Evolutionary conservation across 306 rosid genomes (phyloP).

Genomic region (Inga oerstediana): DNA sequence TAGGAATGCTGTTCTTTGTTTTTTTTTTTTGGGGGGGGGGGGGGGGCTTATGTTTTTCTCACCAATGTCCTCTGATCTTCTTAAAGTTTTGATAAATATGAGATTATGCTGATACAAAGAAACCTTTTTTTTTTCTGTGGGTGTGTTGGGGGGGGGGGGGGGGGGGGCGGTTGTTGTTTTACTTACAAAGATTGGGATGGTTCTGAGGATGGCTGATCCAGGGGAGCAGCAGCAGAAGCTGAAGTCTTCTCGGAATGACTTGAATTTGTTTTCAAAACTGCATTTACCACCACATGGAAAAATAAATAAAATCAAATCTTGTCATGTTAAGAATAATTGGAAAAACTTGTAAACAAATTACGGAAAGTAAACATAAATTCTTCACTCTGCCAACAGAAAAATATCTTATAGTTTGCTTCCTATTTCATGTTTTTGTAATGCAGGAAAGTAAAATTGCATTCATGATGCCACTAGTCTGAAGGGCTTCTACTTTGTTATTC

Average conservation of each 20-base stretch:
- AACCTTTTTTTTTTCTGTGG: not conserved
- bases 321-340: conserved; percentile 13
- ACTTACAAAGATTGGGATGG: conserved; percentile 83
- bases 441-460: not conserved
- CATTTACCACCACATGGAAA: conserved; percentile 37
- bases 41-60: not conserved
- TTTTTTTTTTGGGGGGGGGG: not conserved
- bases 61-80: not conserved
- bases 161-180: not conserved
- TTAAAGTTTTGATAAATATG: conserved; percentile 19
- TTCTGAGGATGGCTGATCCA: conserved; percentile 74
- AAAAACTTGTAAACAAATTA: not conserved
- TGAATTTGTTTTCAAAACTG: conserved; percentile 82
- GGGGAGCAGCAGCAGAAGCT: conserved; percentile 61
- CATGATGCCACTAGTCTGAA: conserved; percentile 15
- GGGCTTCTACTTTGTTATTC: not conserved
- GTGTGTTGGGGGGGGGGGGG: fast-evolving
- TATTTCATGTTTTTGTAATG: not conserved
- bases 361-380: conserved; percentile 14
- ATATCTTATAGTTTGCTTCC: not conserved
- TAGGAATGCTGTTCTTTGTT: not conserved
- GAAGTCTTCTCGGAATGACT: conserved; percentile 69
- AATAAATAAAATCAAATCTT: not conserved
- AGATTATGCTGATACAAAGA: conserved; percentile 5
- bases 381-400: not conserved